These are phyloP conservation scores for Coelastrella sp. DNA, from an alignment of 139 green algal genomes.

Conservation along the genomic window DNA sequence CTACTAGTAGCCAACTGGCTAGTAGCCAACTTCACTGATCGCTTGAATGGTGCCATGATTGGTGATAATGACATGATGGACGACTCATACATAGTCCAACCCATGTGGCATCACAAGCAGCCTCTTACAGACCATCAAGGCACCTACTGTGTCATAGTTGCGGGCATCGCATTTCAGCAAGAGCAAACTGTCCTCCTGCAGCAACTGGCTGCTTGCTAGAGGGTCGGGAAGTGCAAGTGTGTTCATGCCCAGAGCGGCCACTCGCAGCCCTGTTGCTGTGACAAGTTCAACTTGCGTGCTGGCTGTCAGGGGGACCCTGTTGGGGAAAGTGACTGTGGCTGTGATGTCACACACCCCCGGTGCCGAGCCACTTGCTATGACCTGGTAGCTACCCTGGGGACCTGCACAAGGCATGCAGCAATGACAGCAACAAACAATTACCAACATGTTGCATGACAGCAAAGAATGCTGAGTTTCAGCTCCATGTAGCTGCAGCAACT, in stretches of 20 bases:
- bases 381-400: not conserved
- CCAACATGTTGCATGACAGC: no score
- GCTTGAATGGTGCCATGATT: no score
- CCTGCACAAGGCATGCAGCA: not conserved
- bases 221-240: not conserved
- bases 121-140: no score
- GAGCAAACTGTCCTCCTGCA: not conserved
- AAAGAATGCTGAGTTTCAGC: no score
- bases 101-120: not conserved
- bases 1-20: no score
- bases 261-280: slow-evolving; percentile 17
- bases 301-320: slow-evolving; percentile 16
- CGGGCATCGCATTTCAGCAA: slow-evolving; percentile 41
- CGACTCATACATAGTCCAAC: no score
- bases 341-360: slow-evolving; percentile 39
- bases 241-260: slow-evolving; percentile 29
- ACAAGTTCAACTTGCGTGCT: slow-evolving; percentile 44
- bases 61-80: no score
- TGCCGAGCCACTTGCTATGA: not conserved
- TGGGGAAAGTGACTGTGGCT: slow-evolving; percentile 47
- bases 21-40: no score
- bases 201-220: not conserved
- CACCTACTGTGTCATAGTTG: slow-evolving; percentile 45
- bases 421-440: not conserved
- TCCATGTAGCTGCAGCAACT: no score